phyloP scores from a whole-genome alignment of 2,329 filamentous ascomycete genomes.

The Tricladium varicosporioides region DNA sequence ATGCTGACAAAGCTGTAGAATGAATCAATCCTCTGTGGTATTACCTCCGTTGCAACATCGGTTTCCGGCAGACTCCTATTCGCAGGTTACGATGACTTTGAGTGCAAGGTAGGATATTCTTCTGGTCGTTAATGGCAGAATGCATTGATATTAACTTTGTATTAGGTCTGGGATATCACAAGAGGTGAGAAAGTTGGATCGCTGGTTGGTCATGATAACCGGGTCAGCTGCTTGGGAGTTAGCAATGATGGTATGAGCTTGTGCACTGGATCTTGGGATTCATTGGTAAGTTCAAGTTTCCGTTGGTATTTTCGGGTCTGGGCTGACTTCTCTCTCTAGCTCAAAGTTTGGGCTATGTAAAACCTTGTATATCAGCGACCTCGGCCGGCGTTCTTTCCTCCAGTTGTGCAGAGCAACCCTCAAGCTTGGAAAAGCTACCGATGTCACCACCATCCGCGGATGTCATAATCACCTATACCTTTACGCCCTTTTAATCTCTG shows the following conservation, averaged over 20 bases:
- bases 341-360: constrained; percentile 77
- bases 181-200: constrained; percentile 96
- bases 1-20: constrained; percentile 56
- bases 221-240: constrained; percentile 96
- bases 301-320: neutral
- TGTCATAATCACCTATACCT: constrained; percentile 38
- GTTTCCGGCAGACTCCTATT: constrained; percentile 94
- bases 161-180: constrained; percentile 93
- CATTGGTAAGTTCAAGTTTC: constrained; percentile 67
- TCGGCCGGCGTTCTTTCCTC: constrained; percentile 23
- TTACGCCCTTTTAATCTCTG: constrained; percentile 42
- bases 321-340: constrained; percentile 48
- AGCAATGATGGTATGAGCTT: constrained; percentile 99
- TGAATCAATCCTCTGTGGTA: constrained; percentile 94
- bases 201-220: constrained; percentile 95
- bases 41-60: constrained; percentile 96
- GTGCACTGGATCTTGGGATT: constrained; percentile 99
- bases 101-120: constrained; percentile 82
- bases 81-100: constrained; percentile 97
- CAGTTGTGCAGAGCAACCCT: constrained; percentile 25
- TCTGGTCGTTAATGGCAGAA: neutral
- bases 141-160: constrained; percentile 11
- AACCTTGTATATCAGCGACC: constrained; percentile 19
- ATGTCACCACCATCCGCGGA: constrained; percentile 25
- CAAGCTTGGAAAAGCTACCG: constrained; percentile 19